Base-by-base conservation (phyloP, 495 filamentous ascomycete species). In the Talaromyces liani region DNA sequence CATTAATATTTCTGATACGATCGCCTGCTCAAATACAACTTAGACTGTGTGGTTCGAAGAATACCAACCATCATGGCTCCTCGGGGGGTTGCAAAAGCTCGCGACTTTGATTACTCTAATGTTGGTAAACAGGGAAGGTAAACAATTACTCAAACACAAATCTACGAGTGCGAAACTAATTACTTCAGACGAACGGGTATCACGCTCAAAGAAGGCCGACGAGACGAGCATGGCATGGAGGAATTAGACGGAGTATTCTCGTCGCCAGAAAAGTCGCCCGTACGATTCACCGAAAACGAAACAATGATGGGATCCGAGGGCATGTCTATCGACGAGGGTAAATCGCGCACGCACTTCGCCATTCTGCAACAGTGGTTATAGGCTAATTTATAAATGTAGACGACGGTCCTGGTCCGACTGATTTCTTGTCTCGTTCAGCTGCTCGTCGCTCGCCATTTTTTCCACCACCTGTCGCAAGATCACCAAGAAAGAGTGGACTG, bases 171-270 rank as follows among this genome's bases (percentile, higher is more conserved):
- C 33, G 65, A 64, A 39, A 67, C 66, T 67, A 20, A 67, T 41
- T 58, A 49, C 27, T 55, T 54, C 66, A 89, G 87, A 68, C 83
- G 93, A 83, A 98, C 94, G 8, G 94, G 94, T 24, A 80, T 95
- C 33, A 89, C 85, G 1, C 73, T 98, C 29, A 83, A 85, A 70
- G 91, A 97, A 74, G 91, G 91, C 47, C 76, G 88, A 60, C 88
- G 91, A 75, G 92, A 98, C 76, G 94, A 92, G 71, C 79, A 96
- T 81, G 94, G 95, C 73, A 84, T 98, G 75, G 92, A 98, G 72
- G 86, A 87, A 36, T 81, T 96, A 60, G 88, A 91, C 25, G 82
- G 82, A 57, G 85, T 97, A 66, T 98, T 97, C 74, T 97, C 92
- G 3, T 96, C 93, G 10, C 93, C 93, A 31, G 85, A 82, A 62